Base-by-base conservation (phyloP, 2,329 filamentous ascomycete genomes). In the Apiospora phragmitis region DNA sequence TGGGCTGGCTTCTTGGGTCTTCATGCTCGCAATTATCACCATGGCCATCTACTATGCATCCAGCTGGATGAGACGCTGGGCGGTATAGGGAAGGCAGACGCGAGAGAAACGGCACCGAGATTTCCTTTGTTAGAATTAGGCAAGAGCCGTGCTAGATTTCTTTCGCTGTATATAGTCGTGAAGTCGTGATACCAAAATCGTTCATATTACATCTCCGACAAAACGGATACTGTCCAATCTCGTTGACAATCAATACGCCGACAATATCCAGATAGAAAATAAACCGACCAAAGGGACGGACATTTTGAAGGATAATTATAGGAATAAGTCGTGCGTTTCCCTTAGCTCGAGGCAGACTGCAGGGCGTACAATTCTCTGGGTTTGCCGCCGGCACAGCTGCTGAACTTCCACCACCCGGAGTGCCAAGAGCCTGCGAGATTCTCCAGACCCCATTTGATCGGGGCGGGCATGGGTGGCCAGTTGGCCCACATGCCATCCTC, bases 381-480 rank as follows among this genome's bases (percentile, higher is more conserved):
- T 76, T 80, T 79, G 2, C 89, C 89, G 0, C 80, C 76, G 4
- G 82, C 79, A 75, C 90, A 92, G 75, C 89, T 91, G 42, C 88
- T 84, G 82, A 91, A 92, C 81, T 86, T 89, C 90, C 90, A 92
- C 85, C 86, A 87, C 3, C 84, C 82, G 45, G 84, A 84, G 74
- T 91, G 84, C 79, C 84, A 87, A 45, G 86, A 83, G 1, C 88
- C 89, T 1, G 83, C 88, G 59, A 91, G 78, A 74, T 90, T 91
- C 45, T 87, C 83, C 72, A 92, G 75, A 0, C 85, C 86, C 89
- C 89, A 92, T 70, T 85, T 84, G 71, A 91, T 84, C 3, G 87
- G 85, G 6, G 82, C 83, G 0, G 90, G 89, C 82, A 92, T 91
- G 0, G 90, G 89, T 62, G 90, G 90, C 89, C 90, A 92, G 74